Evolutionary conservation across 495 filamentous ascomycete species (phyloP).

Genomic region (Peziza echinospora): DNA sequence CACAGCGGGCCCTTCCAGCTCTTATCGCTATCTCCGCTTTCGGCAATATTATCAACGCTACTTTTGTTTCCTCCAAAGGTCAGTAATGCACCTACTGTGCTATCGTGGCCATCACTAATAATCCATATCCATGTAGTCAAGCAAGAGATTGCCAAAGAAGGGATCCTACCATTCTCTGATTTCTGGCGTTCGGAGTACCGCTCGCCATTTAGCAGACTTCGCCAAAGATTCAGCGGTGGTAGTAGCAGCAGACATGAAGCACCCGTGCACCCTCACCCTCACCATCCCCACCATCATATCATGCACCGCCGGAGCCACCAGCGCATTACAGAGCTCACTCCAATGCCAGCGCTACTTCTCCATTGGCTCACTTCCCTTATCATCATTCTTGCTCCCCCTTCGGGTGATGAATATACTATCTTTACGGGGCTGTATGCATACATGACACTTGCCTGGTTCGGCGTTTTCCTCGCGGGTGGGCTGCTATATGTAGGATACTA

Average conservation of each 20-base stretch:
- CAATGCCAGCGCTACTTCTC: conserved; percentile 23
- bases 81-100: no score
- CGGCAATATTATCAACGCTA: conserved; percentile 31
- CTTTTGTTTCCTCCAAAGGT: conserved; percentile 25
- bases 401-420: conserved; percentile 4
- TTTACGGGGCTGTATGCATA: conserved; percentile 12
- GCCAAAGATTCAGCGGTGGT: background rate
- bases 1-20: conserved; percentile 18
- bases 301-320: background rate
- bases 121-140: conserved; percentile 27
- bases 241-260: no score
- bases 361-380: conserved; percentile 26
- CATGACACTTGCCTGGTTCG: conserved; percentile 11
- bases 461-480: conserved; percentile 10
- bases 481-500: conserved; percentile 6
- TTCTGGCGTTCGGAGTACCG: conserved; percentile 24
- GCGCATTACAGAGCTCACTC: conserved; percentile 20
- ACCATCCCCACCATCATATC: no score
- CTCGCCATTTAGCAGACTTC: conserved; percentile 20
- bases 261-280: no score
- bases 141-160: conserved; percentile 33
- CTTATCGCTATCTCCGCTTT: conserved; percentile 27
- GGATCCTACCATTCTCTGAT: conserved; percentile 27
- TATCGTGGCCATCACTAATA: no score
- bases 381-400: conserved; percentile 17